Evolutionary conservation across 768 basidiomycete species (phyloP).

Genomic region (Tulasnella calospora): DNA sequence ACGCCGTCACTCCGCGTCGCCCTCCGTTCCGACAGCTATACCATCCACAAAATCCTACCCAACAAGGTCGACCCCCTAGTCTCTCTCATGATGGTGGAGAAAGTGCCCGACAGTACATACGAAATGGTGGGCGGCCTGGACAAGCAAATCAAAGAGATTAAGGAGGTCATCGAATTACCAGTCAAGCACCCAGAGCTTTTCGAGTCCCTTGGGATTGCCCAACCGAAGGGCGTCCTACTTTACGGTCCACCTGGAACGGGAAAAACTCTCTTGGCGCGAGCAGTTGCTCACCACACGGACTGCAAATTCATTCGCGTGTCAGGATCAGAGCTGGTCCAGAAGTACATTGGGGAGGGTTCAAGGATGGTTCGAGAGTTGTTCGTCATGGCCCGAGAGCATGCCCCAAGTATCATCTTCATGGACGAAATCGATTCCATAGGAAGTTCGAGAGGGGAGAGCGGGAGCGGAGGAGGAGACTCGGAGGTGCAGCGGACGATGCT

Average conservation of each 20-base stretch:
- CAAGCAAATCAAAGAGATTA: conserved; percentile 97
- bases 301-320: conserved; percentile 96
- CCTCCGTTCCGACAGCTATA: conserved; percentile 92
- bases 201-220: conserved; percentile 92
- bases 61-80: conserved; percentile 98
- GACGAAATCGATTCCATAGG: conserved; percentile 99
- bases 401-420: conserved; percentile 99
- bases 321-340: conserved; percentile 92
- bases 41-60: conserved; percentile 92
- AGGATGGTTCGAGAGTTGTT: conserved; percentile 97
- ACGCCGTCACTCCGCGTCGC: conserved; percentile 88
- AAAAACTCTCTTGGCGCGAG: conserved; percentile 90
- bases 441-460: conserved; percentile 77
- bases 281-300: conserved; percentile 96
- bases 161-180: conserved; percentile 96
- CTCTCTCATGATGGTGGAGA: conserved; percentile 99
- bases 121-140: conserved; percentile 99
- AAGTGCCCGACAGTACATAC: conserved; percentile 98
- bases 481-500: conserved; percentile 90
- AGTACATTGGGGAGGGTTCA: conserved; percentile 96
- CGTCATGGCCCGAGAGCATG: conserved; percentile 97
- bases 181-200: conserved; percentile 98
- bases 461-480: conserved; percentile 68
- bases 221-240: conserved; percentile 91
- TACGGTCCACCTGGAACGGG: conserved; percentile 97